These are phyloP conservation scores for Draba incana DNA, from an alignment of 345 rosid genomes.

Conservation along the genomic window DNA sequence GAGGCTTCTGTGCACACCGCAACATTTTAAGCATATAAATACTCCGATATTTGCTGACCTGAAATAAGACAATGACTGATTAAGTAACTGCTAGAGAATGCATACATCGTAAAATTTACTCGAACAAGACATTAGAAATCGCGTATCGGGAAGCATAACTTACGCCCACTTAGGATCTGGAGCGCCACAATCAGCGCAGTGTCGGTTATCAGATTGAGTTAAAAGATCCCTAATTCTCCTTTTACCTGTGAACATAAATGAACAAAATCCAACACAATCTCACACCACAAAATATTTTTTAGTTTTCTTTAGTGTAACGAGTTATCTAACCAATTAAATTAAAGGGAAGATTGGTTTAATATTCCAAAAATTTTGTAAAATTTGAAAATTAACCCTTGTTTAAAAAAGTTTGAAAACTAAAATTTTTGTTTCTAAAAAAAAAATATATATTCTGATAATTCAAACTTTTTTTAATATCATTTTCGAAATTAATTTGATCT, in stretches of 20 bases:
- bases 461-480: too few species aligned
- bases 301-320: too few species aligned
- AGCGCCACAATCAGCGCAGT: conserved; percentile 95
- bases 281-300: background rate
- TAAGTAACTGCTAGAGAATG: background rate
- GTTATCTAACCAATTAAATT: too few species aligned
- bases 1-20: conserved; percentile 96
- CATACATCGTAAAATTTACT: background rate
- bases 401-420: too few species aligned
- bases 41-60: conserved; percentile 99
- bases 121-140: background rate
- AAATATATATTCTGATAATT: too few species aligned
- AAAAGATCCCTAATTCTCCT: conserved; percentile 73
- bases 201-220: conserved; percentile 75
- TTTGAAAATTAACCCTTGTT: too few species aligned
- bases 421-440: too few species aligned
- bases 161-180: conserved; percentile 99
- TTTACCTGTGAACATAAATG: conserved; percentile 53
- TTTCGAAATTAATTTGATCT: too few species aligned
- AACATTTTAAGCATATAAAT: conserved; percentile 94
- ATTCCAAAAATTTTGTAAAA: too few species aligned
- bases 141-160: conserved; percentile 35
- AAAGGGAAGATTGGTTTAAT: too few species aligned
- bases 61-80: conserved; percentile 37
- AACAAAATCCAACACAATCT: background rate